phyloP scores from a whole-genome alignment of 2,329 filamentous ascomycete genomes.

The Epichloe festucae region DNA sequence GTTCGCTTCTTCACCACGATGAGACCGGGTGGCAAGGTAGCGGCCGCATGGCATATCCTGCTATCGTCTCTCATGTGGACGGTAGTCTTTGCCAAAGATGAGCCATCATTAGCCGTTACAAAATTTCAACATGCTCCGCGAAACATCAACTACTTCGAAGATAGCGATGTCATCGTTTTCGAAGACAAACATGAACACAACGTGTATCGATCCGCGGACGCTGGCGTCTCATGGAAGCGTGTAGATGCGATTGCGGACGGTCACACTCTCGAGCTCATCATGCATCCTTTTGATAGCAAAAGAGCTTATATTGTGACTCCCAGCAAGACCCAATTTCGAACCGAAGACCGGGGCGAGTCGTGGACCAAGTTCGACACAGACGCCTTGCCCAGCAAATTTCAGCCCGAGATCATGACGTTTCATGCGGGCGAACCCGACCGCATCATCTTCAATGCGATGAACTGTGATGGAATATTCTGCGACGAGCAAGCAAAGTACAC shows the following conservation, averaged over 20 bases:
- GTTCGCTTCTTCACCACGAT: conserved; percentile 31
- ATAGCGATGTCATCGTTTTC: conserved; percentile 69
- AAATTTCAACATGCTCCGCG: conserved; percentile 53
- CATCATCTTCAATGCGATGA: conserved; percentile 71
- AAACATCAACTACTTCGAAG: conserved; percentile 80
- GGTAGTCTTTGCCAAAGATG: conserved; percentile 40
- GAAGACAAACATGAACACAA: conserved; percentile 51
- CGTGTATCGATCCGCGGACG: conserved; percentile 68
- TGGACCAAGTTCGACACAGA: conserved; percentile 65
- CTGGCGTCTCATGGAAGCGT: conserved; percentile 62
- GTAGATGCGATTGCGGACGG: conserved; percentile 53
- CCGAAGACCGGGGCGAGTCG: conserved; percentile 65
- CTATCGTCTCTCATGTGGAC: conserved; percentile 34
- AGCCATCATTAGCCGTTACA: conserved; percentile 51
- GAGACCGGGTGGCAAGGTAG: conserved; percentile 38
- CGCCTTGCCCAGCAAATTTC: conserved; percentile 40
- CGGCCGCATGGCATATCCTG: conserved; percentile 35
- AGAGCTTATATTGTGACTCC: conserved; percentile 71
- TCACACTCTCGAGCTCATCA: conserved; percentile 48
- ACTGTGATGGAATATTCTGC: conserved; percentile 53
- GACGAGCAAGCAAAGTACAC: conserved; percentile 60
- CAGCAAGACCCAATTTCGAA: conserved; percentile 64
- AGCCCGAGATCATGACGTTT: conserved; percentile 49
- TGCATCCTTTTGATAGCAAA: conserved; percentile 66
- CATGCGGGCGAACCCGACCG: conserved; percentile 73